Percentiles rank a stretch among this genome's conserved stretches.
Evolutionary conservation across 2,329 filamentous ascomycete species (phyloP).

Genomic region (Botrytis elliptica): DNA sequence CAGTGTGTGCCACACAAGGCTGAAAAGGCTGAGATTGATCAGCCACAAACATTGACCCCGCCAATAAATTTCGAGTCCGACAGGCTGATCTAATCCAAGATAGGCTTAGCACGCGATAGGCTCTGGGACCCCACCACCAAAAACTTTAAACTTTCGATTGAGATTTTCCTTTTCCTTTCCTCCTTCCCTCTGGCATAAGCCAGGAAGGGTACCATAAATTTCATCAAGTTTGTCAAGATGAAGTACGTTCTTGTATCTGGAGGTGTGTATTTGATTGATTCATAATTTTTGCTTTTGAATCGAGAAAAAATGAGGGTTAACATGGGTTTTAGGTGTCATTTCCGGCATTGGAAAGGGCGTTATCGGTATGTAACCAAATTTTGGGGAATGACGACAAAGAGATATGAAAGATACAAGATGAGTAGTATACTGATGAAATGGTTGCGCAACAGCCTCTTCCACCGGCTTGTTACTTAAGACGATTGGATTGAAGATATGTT

Average conservation of each 20-base stretch:
- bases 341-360: slow-evolving; percentile 63
- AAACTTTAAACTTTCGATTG: slow-evolving; percentile 18
- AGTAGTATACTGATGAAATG: slow-evolving; percentile 12
- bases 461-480: slow-evolving; percentile 78
- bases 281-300: background rate
- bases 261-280: slow-evolving; percentile 47
- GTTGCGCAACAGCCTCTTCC: slow-evolving; percentile 55
- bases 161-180: slow-evolving; percentile 25
- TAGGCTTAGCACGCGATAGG: background rate
- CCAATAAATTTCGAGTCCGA: background rate
- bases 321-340: slow-evolving; percentile 45
- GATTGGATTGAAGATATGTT: slow-evolving; percentile 71
- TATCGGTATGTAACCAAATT: slow-evolving; percentile 53
- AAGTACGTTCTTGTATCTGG: slow-evolving; percentile 80
- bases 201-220: slow-evolving; percentile 33
- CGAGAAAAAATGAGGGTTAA: slow-evolving; percentile 24
- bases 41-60: slow-evolving; percentile 9
- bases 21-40: background rate
- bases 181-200: slow-evolving; percentile 36
- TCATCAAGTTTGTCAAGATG: slow-evolving; percentile 52
- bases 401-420: background rate
- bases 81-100: background rate
- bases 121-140: slow-evolving; percentile 19
- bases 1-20: slow-evolving; percentile 3
- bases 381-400: background rate